Percentiles rank a stretch among this genome's conserved stretches.
These are phyloP conservation scores for Colletotrichum sp. DNA, from an alignment of 2,329 filamentous ascomycete species.

Conservation along the genomic window DNA sequence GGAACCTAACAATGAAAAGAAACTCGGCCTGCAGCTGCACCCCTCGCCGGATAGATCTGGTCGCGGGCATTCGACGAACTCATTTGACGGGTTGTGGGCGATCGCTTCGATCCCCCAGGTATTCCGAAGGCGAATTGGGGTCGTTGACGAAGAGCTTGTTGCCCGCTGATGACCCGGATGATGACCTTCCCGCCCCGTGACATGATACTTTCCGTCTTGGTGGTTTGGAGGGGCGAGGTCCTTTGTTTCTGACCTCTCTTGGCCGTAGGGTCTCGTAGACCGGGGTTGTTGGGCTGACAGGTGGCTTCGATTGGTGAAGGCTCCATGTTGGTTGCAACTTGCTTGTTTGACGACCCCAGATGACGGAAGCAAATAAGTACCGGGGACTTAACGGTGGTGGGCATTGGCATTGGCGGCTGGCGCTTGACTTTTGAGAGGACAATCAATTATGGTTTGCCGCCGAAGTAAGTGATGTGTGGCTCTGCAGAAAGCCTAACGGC, in stretches of 20 bases:
- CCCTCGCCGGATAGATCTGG: neutral
- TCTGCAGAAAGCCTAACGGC: neutral
- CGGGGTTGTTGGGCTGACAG: neutral
- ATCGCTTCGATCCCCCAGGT: neutral
- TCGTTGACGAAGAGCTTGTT: neutral
- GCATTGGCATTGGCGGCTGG: neutral
- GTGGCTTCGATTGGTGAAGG: neutral
- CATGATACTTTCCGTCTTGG: neutral
- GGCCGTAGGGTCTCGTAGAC: neutral
- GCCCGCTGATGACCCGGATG: neutral
- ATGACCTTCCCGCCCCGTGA: constrained; percentile 6
- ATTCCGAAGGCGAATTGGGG: neutral
- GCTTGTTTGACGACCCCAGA: neutral
- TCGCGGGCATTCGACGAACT: neutral
- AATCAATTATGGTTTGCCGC: neutral
- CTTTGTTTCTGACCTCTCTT: constrained; percentile 3
- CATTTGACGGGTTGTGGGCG: neutral
- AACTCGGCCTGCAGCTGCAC: neutral
- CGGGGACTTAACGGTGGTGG: neutral
- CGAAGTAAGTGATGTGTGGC: neutral
- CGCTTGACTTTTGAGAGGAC: neutral
- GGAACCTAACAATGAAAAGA: neutral
- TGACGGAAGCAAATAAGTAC: neutral
- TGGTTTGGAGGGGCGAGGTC: neutral
- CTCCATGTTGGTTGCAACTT: neutral